phyloP scores from a whole-genome alignment of 352 stramenopile species.

The Globisporangium polare region DNA sequence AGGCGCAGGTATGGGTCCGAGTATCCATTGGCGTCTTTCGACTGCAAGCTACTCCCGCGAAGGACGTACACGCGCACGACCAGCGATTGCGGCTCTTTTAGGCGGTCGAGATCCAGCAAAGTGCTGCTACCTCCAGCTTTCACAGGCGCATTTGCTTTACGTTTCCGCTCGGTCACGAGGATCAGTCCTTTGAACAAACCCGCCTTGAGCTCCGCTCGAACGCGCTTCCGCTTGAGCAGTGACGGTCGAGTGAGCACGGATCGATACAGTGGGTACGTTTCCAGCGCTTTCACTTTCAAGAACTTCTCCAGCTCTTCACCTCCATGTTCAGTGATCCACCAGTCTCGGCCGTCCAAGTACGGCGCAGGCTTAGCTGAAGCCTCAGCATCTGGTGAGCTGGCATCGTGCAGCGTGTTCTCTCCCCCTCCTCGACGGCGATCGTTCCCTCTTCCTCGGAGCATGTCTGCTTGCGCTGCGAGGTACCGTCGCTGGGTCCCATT shows the following conservation, averaged over 20 bases:
- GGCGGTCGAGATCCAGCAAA: constrained; percentile 38
- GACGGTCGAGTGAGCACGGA: constrained; percentile 55
- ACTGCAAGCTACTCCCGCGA: constrained; percentile 61
- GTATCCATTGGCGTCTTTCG: constrained; percentile 76
- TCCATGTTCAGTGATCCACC: constrained; percentile 64
- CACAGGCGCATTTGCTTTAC: background rate
- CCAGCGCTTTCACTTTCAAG: constrained; percentile 61
- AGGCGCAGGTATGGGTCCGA: constrained; percentile 77
- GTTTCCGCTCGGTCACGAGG: constrained; percentile 37
- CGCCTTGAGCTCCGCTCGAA: constrained; percentile 52
- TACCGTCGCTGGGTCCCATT: constrained; percentile 54
- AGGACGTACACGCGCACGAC: constrained; percentile 77
- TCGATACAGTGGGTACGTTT: constrained; percentile 69
- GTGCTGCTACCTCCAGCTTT: constrained; percentile 9
- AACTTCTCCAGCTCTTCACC: constrained; percentile 82
- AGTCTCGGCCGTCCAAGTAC: constrained; percentile 61
- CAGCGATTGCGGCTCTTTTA: constrained; percentile 51
- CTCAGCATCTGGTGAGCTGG: constrained; percentile 8
- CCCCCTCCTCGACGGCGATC: background rate
- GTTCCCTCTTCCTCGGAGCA: constrained; percentile 18
- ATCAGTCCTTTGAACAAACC: constrained; percentile 84
- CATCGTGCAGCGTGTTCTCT: constrained; percentile 6
- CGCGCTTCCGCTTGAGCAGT: constrained; percentile 44
- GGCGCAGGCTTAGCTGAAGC: constrained; percentile 19
- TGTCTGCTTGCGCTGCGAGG: constrained; percentile 36